phyloP scores from a whole-genome alignment of 2,329 filamentous ascomycete genomes.

The Exophiala xenobiotica region DNA sequence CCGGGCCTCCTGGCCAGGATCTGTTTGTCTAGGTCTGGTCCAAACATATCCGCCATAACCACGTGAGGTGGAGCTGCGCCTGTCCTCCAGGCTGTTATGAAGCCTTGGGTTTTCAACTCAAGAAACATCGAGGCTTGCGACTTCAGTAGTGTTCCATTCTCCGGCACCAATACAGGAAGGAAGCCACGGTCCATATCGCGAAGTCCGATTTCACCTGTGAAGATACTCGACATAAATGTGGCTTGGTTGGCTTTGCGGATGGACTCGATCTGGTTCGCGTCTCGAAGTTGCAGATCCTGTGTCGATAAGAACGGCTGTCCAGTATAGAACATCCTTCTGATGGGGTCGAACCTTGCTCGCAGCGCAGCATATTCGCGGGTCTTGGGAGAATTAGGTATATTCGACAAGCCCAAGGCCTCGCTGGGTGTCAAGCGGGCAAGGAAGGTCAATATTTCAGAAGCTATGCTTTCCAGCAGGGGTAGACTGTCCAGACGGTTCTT shows the following conservation, averaged over 20 bases:
- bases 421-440: constrained; percentile 18
- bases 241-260: constrained; percentile 65
- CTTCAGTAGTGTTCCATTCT: constrained; percentile 58
- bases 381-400: constrained; percentile 54
- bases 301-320: constrained; percentile 57
- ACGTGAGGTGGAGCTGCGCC: constrained; percentile 56
- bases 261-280: constrained; percentile 55
- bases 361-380: constrained; percentile 63
- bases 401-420: constrained; percentile 57
- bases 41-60: constrained; percentile 61
- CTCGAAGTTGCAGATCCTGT: constrained; percentile 52
- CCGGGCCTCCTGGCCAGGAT: constrained; percentile 57
- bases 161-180: constrained; percentile 62
- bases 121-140: constrained; percentile 61
- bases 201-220: constrained; percentile 64
- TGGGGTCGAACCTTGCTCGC: constrained; percentile 63
- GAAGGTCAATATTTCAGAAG: constrained; percentile 35
- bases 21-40: constrained; percentile 54
- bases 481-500: constrained; percentile 58
- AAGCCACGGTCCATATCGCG: constrained; percentile 64
- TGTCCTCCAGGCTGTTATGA: constrained; percentile 60
- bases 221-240: constrained; percentile 63
- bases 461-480: constrained; percentile 61
- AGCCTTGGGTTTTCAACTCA: constrained; percentile 67
- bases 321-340: constrained; percentile 60